phyloP scores from a whole-genome alignment of 257 asterid genomes.

The Lithospermum erythrorhizon region DNA sequence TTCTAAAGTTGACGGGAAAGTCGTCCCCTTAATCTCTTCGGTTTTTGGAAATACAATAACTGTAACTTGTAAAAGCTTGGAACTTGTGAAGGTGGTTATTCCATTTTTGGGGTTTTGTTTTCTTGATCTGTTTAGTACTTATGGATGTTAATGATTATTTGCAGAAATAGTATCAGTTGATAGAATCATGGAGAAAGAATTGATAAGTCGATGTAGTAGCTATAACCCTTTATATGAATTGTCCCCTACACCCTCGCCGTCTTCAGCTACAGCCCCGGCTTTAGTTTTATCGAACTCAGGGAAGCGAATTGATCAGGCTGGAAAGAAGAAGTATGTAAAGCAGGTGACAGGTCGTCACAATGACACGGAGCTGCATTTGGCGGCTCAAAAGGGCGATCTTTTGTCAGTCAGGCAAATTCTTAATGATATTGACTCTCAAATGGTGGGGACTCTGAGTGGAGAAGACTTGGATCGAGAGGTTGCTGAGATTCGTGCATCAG shows the following conservation, averaged over 20 bases:
- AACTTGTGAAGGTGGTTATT: neutral
- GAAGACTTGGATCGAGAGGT: conserved; percentile 39
- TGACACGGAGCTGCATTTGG: conserved; percentile 45
- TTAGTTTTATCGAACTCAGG: conserved; percentile 46
- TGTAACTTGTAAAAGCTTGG: neutral
- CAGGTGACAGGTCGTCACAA: conserved; percentile 48
- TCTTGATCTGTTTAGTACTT: neutral
- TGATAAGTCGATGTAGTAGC: conserved; percentile 15
- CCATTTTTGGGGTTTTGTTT: neutral
- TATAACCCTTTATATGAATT: conserved; percentile 25
- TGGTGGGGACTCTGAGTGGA: conserved; percentile 32
- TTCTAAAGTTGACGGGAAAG: too few relatives aligned
- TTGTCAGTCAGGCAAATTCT: conserved; percentile 34
- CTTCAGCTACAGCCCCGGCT: conserved; percentile 44
- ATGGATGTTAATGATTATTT: neutral
- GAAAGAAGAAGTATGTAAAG: conserved; percentile 46
- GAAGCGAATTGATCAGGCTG: conserved; percentile 42
- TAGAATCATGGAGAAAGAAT: conserved; percentile 26
- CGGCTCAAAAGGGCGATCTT: conserved; percentile 45
- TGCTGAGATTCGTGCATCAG: conserved; percentile 41
- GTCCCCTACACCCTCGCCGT: conserved; percentile 31
- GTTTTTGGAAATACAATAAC: neutral
- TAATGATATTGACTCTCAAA: conserved; percentile 32
- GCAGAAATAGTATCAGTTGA: conserved; percentile 12
- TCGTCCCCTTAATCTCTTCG: too few relatives aligned